Base-by-base conservation (phyloP, 1,284 basidiomycete genomes). In the Stygiomarasmius scandens region DNA sequence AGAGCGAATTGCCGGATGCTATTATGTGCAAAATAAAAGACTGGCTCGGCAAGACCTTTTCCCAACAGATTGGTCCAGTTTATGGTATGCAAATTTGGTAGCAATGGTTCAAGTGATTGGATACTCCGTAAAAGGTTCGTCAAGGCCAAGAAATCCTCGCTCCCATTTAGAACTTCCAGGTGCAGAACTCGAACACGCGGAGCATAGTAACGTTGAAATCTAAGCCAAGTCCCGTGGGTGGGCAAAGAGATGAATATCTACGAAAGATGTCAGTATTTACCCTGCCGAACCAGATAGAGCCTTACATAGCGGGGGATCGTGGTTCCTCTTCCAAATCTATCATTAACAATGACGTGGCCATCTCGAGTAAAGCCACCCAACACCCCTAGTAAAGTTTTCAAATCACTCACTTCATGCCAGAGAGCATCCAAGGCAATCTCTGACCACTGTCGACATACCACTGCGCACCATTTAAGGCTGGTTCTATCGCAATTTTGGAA, bases 341-440 rank as follows among this genome's bases (percentile, higher is more conserved):
- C 32, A 34, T 8, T 14, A 14, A 8, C 8, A 34, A 8, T 14
- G 14, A 34, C 8, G 8, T 34, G 8, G 8, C 32, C 32, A 34
- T 8, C 8, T 14, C 8, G 14, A 5, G 29, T 32, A 6, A 6
- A 5, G 29, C 5, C 12, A 5, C 29, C 38, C 16, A 41, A n/a
- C 6, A 16, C 8, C 8, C 14, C 69, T 12, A 69, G 70, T 4
- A 41, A n/a, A 9, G 16, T 16, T 22, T 69, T 55, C 1, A 85
- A 64, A 59, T 80, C 69, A 49, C 74, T 67, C 2, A 84, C 74
- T 12, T 83, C 75, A 45, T 67, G 73, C 84, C 84, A 86, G 2
- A 86, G 64, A 9, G 72, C 61, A 62, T 83, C 79, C 49, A 86
- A 67, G 1, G 82, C 81, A 20, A 79, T 67, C 16, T 79, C 74